Evolutionary conservation across 2,329 filamentous ascomycete species (phyloP).

Genomic region (Apiospora marii): DNA sequence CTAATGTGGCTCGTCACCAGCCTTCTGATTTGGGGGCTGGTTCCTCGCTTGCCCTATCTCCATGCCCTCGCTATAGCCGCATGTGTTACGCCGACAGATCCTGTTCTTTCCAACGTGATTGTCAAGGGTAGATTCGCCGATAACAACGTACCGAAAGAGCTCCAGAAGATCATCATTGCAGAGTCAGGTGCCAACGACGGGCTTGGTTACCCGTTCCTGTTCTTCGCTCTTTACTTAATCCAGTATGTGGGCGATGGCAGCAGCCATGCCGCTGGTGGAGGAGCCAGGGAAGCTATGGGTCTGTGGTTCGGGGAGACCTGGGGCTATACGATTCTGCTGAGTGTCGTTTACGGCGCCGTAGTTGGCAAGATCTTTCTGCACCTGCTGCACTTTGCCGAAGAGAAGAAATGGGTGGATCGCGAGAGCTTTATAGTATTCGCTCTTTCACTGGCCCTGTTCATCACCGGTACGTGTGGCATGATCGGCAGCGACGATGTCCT

Average conservation of each 20-base stretch:
- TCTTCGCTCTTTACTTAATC: constrained; percentile 83
- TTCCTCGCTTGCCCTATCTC: constrained; percentile 75
- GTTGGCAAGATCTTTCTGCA: constrained; percentile 86
- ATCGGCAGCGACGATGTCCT: constrained; percentile 89
- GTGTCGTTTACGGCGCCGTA: constrained; percentile 76
- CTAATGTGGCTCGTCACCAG: constrained; percentile 88
- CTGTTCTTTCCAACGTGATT: constrained; percentile 86
- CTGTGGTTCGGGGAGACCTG: constrained; percentile 88
- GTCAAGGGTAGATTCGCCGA: constrained; percentile 95
- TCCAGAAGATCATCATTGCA: constrained; percentile 82
- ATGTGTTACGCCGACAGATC: constrained; percentile 92
- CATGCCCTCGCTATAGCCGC: constrained; percentile 83
- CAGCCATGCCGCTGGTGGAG: constrained; percentile 60
- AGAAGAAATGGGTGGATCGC: constrained; percentile 81
- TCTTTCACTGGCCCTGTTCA: constrained; percentile 84
- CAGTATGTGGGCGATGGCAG: constrained; percentile 72
- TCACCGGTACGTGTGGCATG: constrained; percentile 85
- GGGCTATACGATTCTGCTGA: constrained; percentile 83
- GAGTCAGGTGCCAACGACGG: constrained; percentile 93
- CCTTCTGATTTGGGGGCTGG: constrained; percentile 77
- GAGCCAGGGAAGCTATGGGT: constrained; percentile 72
- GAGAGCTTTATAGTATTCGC: constrained; percentile 91
- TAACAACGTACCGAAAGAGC: constrained; percentile 81
- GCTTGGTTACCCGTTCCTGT: constrained; percentile 87
- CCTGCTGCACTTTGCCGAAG: constrained; percentile 83